These are phyloP conservation scores for Xylaria sp. DNA, from an alignment of 2,329 filamentous ascomycete genomes.

Conservation along the genomic window DNA sequence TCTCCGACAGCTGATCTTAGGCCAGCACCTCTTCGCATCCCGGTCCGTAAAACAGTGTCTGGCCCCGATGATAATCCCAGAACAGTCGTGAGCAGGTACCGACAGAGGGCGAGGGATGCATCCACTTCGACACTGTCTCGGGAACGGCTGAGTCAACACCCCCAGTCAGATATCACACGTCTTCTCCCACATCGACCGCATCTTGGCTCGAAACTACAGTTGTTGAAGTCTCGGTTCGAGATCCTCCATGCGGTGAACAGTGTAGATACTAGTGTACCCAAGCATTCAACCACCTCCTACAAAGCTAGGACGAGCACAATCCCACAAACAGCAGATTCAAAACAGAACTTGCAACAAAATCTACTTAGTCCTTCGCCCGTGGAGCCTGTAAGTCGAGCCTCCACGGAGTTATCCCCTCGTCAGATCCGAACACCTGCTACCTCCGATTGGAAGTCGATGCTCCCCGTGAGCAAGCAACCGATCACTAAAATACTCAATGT, in stretches of 20 bases:
- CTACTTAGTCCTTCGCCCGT: conserved; percentile 2
- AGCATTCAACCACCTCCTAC: conserved; percentile 8
- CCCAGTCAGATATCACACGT: conserved; percentile 16
- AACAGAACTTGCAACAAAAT: background rate
- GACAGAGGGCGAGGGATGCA: background rate
- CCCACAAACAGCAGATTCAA: conserved; percentile 20
- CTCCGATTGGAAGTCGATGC: conserved; percentile 13
- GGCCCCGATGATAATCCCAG: background rate
- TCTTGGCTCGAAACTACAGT: conserved; percentile 41
- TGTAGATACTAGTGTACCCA: conserved; percentile 25
- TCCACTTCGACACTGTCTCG: background rate
- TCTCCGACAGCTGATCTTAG: conserved; percentile 22
- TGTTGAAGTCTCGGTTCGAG: conserved; percentile 52
- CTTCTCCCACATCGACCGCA: conserved; percentile 31
- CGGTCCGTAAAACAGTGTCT: conserved; percentile 21
- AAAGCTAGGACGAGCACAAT: conserved; percentile 23
- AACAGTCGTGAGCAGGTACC: background rate
- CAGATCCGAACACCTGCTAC: conserved; percentile 26
- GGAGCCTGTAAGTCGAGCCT: conserved; percentile 15
- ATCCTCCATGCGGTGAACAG: conserved; percentile 44
- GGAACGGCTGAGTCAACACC: background rate
- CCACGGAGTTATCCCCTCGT: conserved; percentile 33
- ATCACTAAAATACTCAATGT: conserved; percentile 6
- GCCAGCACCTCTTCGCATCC: conserved; percentile 34
- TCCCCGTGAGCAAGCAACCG: conserved; percentile 30